Evolutionary conservation across 2,329 filamentous ascomycete species (phyloP), one percentile per base, ranked within the genome.

Genomic region (Mycosphaerella sp.): DNA sequence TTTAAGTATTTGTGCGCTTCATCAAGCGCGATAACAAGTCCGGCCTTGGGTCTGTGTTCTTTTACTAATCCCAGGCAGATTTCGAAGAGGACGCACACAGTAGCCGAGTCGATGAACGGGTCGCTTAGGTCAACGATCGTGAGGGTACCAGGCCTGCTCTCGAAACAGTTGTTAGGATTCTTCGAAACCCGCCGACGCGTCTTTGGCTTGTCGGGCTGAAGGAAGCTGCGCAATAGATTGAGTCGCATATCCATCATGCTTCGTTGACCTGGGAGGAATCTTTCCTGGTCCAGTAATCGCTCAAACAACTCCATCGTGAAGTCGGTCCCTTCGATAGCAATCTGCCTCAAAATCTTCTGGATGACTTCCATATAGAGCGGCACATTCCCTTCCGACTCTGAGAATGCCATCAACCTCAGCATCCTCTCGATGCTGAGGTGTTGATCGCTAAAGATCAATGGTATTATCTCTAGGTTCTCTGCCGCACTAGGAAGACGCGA

Each of bases 71-170:
- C 75, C 1, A 91, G 71, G 16, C 80, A 85, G 36, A 89, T 84
- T 47, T 85, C 82, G 67, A 91, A 91, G 0, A 91, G 70, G 0
- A 79, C 74, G 61, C 86, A 91, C 0, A 85, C 85, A 34, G 78
- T 80, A 18, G 82, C 78, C 0, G 80, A 66, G 0, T 82, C 82
- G 4, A 89, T 72, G 57, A 84, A 88, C 0, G 85, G 83, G 62
- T 85, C 87, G 0, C 81, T 86, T 0, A 93, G 70, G 59, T 93
- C 87, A 5, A 89, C 71, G 43, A 87, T 84, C 0, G 80, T 86
- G 0, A 86, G 67, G 9, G 71, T 69, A 1, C 80, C 79, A 0
- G 75, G 68, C 44, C 72, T 47, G 3, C 59, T 16, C 5, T 62
- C 30, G 56, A 71, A n/a, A n/a, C n/a, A n/a, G n/a, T n/a, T n/a